Conservation (phyloP, 768 basidiomycete genomes). For the Tulasnella sp. region DNA sequence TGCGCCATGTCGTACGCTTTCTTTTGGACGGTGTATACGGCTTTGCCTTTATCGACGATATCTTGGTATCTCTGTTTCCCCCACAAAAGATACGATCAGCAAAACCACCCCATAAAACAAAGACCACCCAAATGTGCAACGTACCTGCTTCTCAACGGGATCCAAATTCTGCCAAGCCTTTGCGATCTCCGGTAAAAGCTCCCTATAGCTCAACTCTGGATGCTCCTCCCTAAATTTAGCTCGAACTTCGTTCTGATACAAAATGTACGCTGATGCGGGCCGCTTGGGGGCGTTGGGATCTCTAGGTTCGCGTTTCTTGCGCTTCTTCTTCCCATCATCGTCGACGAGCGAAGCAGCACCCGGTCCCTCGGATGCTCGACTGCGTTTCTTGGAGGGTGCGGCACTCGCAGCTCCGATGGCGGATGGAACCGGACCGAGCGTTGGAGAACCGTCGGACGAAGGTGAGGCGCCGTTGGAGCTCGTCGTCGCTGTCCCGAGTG, state of each 20-base stretch:
- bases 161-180: constrained; percentile 7
- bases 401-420: not conserved
- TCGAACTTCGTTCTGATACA: constrained; percentile 90
- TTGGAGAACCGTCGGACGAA: not conserved
- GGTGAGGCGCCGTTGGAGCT: not conserved
- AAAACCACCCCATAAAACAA: too few relatives aligned
- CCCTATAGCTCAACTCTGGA: constrained; percentile 58
- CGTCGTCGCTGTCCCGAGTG: not conserved
- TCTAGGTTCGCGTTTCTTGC: constrained; percentile 54
- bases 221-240: constrained; percentile 57
- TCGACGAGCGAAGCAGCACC: constrained; percentile 18
- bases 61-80: constrained; percentile 6
- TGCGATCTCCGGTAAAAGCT: constrained; percentile 59
- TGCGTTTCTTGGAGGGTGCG: constrained; percentile 1
- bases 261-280: constrained; percentile 84
- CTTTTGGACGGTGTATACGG: not conserved
- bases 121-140: not conserved
- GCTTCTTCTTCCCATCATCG: constrained; percentile 44
- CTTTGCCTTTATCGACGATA: constrained; percentile 8
- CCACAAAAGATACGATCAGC: not conserved
- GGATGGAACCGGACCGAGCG: not conserved
- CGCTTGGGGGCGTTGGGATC: constrained; percentile 94
- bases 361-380: not conserved
- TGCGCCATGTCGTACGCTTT: constrained; percentile 9
- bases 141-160: constrained; percentile 2